Conservation (phyloP, 1,284 basidiomycete genomes). For the Crepidotus sp. region DNA sequence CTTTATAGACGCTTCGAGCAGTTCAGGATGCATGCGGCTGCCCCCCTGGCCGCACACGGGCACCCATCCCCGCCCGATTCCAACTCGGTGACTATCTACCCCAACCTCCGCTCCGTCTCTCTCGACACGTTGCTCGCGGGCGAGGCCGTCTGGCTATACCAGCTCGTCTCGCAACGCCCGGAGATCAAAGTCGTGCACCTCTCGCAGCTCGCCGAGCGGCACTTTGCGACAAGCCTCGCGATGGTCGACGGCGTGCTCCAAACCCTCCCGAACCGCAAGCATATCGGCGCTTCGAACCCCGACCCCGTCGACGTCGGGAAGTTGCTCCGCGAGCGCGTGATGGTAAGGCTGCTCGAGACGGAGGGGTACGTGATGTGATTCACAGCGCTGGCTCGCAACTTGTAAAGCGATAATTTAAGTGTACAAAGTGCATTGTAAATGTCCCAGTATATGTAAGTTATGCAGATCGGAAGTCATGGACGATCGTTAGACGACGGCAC, state of each 20-base stretch:
- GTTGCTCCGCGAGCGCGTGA: conserved; percentile 11
- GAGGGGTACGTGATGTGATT: conserved; percentile 9
- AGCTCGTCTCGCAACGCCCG: conserved; percentile 9
- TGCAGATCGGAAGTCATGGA: not conserved
- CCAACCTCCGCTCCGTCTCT: conserved; percentile 13
- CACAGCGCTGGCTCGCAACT: not conserved
- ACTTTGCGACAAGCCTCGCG: conserved; percentile 8
- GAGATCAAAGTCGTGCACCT: conserved; percentile 11
- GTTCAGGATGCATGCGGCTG: not conserved
- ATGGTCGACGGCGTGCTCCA: conserved; percentile 10
- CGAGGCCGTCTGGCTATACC: conserved; percentile 10
- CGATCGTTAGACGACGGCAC: not conserved
- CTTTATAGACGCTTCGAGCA: not conserved
- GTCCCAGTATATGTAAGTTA: conserved; percentile 6
- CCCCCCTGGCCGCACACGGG: not conserved
- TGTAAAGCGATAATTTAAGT: conserved; percentile 1
- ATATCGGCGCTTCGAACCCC: not conserved
- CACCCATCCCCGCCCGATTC: not conserved
- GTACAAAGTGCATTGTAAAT: conserved; percentile 15
- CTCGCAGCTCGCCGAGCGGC: conserved; percentile 7
- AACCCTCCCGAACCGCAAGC: not conserved
- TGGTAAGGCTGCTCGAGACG: conserved; percentile 5
- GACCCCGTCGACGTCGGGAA: conserved; percentile 5
- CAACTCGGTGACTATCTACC: not conserved
- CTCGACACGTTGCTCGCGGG: conserved; percentile 11